Conservation (phyloP, 2,329 filamentous ascomycete genomes). For the Aureobasidium uvarum region DNA sequence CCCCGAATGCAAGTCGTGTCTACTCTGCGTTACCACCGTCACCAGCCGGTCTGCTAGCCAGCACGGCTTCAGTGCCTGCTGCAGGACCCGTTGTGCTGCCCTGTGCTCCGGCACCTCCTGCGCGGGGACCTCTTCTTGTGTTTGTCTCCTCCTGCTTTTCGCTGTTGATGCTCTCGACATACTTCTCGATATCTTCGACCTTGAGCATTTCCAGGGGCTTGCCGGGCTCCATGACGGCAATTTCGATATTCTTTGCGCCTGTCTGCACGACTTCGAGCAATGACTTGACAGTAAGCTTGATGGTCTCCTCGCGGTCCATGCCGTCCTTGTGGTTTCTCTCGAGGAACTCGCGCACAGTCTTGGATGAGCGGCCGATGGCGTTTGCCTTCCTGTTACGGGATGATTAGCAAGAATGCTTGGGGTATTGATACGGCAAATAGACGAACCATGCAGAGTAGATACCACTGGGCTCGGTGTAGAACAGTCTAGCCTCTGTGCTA, state of each 20-base stretch:
- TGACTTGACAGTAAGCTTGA: slow-evolving; percentile 97
- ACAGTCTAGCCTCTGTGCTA: slow-evolving; percentile 82
- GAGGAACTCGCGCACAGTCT: slow-evolving; percentile 97
- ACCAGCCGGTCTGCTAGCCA: slow-evolving; percentile 39
- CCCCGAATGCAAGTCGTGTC: slow-evolving; percentile 24
- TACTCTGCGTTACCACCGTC: slow-evolving; percentile 32
- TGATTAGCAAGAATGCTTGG: slow-evolving; percentile 11
- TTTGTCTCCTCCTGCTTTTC: slow-evolving; percentile 99
- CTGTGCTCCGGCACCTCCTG: slow-evolving; percentile 34
- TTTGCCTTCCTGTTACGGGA: slow-evolving; percentile 81
- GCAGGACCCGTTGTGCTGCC: slow-evolving; percentile 28
- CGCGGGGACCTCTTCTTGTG: slow-evolving; percentile 79
- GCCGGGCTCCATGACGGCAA: slow-evolving; percentile 94
- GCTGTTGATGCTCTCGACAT: slow-evolving; percentile 98
- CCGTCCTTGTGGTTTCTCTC: slow-evolving; percentile 98
- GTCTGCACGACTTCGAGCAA: slow-evolving; percentile 97
- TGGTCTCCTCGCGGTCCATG: slow-evolving; percentile 94
- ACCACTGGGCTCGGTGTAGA: slow-evolving; percentile 98
- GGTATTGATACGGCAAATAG: not conserved
- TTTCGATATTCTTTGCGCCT: slow-evolving; percentile 99
- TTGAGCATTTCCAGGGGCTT: slow-evolving; percentile 91
- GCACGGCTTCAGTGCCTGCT: slow-evolving; percentile 38
- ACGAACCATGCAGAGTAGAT: slow-evolving; percentile 97
- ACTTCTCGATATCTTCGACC: slow-evolving; percentile 92
- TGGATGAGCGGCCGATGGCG: slow-evolving; percentile 95